Percentiles rank a stretch among this genome's conserved stretches.
phyloP scores from a whole-genome alignment of 2,329 filamentous ascomycete genomes.

The Sporothrix pallida region DNA sequence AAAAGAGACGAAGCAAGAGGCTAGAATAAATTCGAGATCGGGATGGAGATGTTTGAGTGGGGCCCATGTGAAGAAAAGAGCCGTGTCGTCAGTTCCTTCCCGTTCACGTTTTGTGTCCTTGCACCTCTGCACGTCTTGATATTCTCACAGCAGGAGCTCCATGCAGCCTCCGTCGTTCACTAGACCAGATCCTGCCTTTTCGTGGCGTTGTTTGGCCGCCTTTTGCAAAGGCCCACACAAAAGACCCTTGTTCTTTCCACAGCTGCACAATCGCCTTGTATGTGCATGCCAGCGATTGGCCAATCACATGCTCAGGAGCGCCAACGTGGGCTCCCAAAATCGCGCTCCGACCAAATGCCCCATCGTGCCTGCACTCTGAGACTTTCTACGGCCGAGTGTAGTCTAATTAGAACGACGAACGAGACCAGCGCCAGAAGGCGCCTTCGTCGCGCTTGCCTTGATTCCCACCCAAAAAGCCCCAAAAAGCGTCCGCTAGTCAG shows the following conservation, averaged over 20 bases:
- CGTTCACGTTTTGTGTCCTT: background rate
- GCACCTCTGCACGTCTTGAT: background rate
- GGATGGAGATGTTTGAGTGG: background rate
- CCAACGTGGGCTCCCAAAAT: conserved; percentile 33
- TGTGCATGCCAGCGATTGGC: conserved; percentile 25
- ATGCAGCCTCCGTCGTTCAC: background rate
- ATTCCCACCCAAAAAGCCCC: background rate
- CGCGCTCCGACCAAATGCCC: conserved; percentile 14
- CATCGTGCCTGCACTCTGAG: conserved; percentile 9
- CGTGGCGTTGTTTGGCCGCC: background rate
- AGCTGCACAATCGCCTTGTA: background rate
- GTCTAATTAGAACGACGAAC: background rate
- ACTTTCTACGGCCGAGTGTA: background rate
- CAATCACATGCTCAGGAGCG: conserved; percentile 21
- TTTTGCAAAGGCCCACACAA: background rate
- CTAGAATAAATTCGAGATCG: background rate
- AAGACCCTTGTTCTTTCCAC: conserved; percentile 3
- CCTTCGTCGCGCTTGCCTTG: conserved; percentile 3
- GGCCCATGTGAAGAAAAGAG: background rate
- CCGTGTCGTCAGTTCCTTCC: background rate
- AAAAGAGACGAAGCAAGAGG: background rate
- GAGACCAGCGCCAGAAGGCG: background rate
- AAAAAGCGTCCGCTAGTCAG: conserved; percentile 15
- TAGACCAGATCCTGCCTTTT: background rate
- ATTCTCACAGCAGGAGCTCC: conserved; percentile 16